phyloP scores from a whole-genome alignment of 805 yeast genomes.

The Teunomyces tritomae region DNA sequence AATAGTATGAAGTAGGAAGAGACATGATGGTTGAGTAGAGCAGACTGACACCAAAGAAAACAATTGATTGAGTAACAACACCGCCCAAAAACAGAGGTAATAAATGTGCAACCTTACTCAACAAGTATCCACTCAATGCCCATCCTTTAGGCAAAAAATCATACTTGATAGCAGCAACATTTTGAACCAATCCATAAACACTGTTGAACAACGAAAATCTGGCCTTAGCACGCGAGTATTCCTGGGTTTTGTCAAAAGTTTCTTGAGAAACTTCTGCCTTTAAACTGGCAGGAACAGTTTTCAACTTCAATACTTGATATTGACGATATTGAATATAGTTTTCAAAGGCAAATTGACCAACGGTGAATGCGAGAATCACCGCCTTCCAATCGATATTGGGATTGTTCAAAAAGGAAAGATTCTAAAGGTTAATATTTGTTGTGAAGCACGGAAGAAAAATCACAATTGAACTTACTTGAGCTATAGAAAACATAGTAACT shows the following conservation, averaged over 20 bases:
- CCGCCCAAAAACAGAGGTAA: slow-evolving; percentile 47
- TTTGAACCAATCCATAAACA: slow-evolving; percentile 51
- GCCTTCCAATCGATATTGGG: slow-evolving; percentile 79
- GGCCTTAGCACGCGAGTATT: slow-evolving; percentile 77
- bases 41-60: slow-evolving; percentile 54
- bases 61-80: slow-evolving; percentile 65
- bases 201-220: slow-evolving; percentile 60
- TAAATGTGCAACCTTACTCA: slow-evolving; percentile 49
- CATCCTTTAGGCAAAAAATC: slow-evolving; percentile 48
- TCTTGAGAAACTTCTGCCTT: slow-evolving; percentile 66
- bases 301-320: slow-evolving; percentile 57
- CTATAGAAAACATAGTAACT: slow-evolving; percentile 22
- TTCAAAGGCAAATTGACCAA: slow-evolving; percentile 74
- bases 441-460: no score
- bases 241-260: slow-evolving; percentile 73
- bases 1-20: slow-evolving; percentile 71
- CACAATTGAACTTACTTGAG: slow-evolving; percentile 19
- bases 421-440: slow-evolving; percentile 15
- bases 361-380: slow-evolving; percentile 68
- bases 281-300: slow-evolving; percentile 64
- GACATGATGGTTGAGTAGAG: slow-evolving; percentile 52
- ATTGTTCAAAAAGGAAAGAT: slow-evolving; percentile 56
- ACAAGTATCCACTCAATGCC: slow-evolving; percentile 55
- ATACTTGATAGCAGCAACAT: slow-evolving; percentile 53
- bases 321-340: slow-evolving; percentile 75